phyloP scores from a whole-genome alignment of 148 eudicot species.

The Rheum nobile region DNA sequence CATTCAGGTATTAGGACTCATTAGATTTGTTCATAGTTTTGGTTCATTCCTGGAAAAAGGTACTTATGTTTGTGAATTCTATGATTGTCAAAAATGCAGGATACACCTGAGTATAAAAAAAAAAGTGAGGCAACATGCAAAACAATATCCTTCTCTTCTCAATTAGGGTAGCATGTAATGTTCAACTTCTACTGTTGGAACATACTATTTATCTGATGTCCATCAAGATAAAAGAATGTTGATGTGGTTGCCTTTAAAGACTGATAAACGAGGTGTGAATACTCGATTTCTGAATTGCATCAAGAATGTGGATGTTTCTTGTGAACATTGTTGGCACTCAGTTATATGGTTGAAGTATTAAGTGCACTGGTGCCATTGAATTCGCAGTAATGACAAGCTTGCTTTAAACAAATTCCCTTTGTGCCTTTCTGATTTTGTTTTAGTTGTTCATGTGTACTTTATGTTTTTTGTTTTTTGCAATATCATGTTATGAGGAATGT shows the following conservation, averaged over 20 bases:
- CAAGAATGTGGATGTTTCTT: too few relatives aligned
- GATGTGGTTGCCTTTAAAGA: not conserved
- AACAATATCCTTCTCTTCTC: constrained; percentile 10
- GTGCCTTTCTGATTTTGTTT: not conserved
- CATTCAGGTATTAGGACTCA: constrained; percentile 14
- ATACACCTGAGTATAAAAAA: constrained; percentile 5
- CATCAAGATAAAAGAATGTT: not conserved
- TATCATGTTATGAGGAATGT: too few relatives aligned
- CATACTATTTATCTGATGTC: not conserved
- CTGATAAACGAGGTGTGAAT: too few relatives aligned
- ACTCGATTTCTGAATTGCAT: too few relatives aligned
- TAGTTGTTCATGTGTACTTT: not conserved
- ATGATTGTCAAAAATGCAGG: constrained; percentile 5
- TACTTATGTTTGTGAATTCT: not conserved
- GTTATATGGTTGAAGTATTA: too few relatives aligned
- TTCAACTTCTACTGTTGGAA: not conserved
- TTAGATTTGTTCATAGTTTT: not conserved
- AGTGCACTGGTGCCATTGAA: too few relatives aligned
- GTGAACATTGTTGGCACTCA: too few relatives aligned
- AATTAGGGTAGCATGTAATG: not conserved
- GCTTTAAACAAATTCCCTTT: not conserved
- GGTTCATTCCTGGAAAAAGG: not conserved
- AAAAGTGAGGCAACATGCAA: constrained; percentile 14
- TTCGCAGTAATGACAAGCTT: not conserved
- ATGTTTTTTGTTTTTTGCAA: too few relatives aligned